Base-by-base conservation (phyloP, 2,329 filamentous ascomycete species). In the Calonectria pseudoreteaudii region DNA sequence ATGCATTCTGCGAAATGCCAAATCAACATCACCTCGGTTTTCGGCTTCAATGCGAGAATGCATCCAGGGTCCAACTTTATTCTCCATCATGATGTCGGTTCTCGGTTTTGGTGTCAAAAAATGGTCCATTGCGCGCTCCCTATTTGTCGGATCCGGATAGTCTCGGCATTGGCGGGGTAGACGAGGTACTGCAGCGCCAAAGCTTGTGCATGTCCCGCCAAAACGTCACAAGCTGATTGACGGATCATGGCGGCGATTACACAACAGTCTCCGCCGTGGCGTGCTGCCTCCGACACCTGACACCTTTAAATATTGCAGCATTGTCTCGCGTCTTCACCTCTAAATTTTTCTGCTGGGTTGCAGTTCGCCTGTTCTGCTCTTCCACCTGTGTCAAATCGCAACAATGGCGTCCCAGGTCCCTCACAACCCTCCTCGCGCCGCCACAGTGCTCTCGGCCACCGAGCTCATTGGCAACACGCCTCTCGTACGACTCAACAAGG, bases 391-490 rank as follows among this genome's bases (percentile, higher is more conserved):
- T 26, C 41, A 34, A 14, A 36, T 44, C 47, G 69, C 28, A 58
- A 80, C 66, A 47, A 81, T 81, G 79, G 77, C 77, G 72, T 78
- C 79, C 36, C 73, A 77, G 70, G 65, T 85, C 58, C 83, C 84
- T 56, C 82, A 83, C 75, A 77, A 80, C 65, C 70, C 78, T 69
- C 84, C 82, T 71, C 79, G 78, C 66, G 79, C 83, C 75, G 81
- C 85, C 41, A 86, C 86, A 41, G 87, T 87, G 64, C 81, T 91
- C 81, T 93, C 92, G 71, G 94, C 96, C 77, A 94, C 93, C 58
- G 93, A 98, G 86, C 92, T 98, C 78, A 98, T 99, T 80, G 96
- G 96, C 82, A 96, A 97, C 86, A 98, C 96, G 50, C 97, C 97
- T n/a, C 92, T 99, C 68, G 95, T 99, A 52, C 94, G 94, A 65